phyloP scores from a whole-genome alignment of 371 early-diverging fungal genomes.

The Mortierella sp. region DNA sequence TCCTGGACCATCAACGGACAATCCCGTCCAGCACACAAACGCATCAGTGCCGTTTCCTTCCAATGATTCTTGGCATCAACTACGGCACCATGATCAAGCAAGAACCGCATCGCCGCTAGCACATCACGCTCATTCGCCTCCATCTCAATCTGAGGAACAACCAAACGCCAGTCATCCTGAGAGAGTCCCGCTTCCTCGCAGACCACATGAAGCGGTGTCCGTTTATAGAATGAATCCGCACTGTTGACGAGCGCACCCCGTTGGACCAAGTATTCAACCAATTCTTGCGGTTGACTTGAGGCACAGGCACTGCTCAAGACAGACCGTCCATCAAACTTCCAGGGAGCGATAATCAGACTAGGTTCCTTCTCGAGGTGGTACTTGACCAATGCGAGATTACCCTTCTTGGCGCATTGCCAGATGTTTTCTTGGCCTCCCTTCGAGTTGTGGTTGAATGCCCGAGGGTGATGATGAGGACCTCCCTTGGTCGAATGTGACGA shows the following conservation, averaged over 20 bases:
- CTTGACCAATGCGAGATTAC: slow-evolving; percentile 33
- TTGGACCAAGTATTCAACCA: slow-evolving; percentile 49
- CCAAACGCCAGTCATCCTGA: slow-evolving; percentile 43
- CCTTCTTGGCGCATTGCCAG: slow-evolving; percentile 52
- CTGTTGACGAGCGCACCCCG: slow-evolving; percentile 37
- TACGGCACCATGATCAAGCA: slow-evolving; percentile 35
- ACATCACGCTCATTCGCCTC: slow-evolving; percentile 53
- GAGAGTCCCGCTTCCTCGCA: slow-evolving; percentile 44
- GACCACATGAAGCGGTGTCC: slow-evolving; percentile 41
- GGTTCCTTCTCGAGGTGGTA: slow-evolving; percentile 49
- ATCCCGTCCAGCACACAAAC: slow-evolving; percentile 40
- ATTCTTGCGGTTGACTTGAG: slow-evolving; percentile 39
- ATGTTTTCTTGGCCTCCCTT: slow-evolving; percentile 44
- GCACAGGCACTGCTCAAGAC: slow-evolving; percentile 51
- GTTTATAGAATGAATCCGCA: slow-evolving; percentile 37
- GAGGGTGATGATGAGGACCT: not conserved
- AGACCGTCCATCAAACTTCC: slow-evolving; percentile 53
- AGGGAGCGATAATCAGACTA: slow-evolving; percentile 39
- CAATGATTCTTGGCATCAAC: slow-evolving; percentile 55
- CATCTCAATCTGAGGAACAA: slow-evolving; percentile 21
- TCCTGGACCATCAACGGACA: slow-evolving; percentile 54
- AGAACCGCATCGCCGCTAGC: slow-evolving; percentile 50
- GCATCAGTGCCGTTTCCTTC: slow-evolving; percentile 54
- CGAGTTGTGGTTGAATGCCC: slow-evolving; percentile 1
- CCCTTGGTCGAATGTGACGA: slow-evolving; percentile 2